Evolutionary conservation across 2,329 filamentous ascomycete species (phyloP).

Genomic region (Plectosphaerella plurivora): DNA sequence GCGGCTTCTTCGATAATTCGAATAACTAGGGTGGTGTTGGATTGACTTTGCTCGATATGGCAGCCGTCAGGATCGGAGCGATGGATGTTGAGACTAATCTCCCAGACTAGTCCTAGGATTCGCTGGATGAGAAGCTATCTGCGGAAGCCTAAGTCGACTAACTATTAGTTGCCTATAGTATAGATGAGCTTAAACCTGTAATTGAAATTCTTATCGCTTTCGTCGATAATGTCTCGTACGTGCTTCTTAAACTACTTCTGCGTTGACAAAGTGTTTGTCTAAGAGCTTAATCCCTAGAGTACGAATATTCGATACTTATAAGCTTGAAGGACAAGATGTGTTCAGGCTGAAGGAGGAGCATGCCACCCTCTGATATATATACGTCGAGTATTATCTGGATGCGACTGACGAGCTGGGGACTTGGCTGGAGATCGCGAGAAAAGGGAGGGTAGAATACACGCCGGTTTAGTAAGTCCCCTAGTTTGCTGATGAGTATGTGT

Average conservation of each 20-base stretch:
- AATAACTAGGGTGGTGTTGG: slow-evolving; percentile 40
- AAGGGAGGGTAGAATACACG: slow-evolving; percentile 56
- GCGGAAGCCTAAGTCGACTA: slow-evolving; percentile 46
- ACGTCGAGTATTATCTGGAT: slow-evolving; percentile 35
- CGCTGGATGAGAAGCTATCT: slow-evolving; percentile 53
- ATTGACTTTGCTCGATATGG: slow-evolving; percentile 27
- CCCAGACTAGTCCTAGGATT: neutral
- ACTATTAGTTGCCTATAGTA: slow-evolving; percentile 48
- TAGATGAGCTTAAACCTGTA: slow-evolving; percentile 60
- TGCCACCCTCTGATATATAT: slow-evolving; percentile 45
- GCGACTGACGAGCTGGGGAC: slow-evolving; percentile 14
- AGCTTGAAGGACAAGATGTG: slow-evolving; percentile 56
- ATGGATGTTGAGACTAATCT: neutral
- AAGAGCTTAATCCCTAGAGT: slow-evolving; percentile 20
- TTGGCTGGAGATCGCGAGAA: slow-evolving; percentile 41
- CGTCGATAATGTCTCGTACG: slow-evolving; percentile 56
- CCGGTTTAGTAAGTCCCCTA: slow-evolving; percentile 52
- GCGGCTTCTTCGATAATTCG: slow-evolving; percentile 38
- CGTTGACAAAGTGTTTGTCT: slow-evolving; percentile 29
- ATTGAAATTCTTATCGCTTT: slow-evolving; percentile 61
- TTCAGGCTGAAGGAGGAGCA: slow-evolving; percentile 53
- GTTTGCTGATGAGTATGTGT: slow-evolving; percentile 46
- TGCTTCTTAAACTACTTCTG: slow-evolving; percentile 39
- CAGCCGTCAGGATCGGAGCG: slow-evolving; percentile 24
- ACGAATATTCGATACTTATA: slow-evolving; percentile 49